Percentiles rank a stretch among this genome's conserved stretches.
Evolutionary conservation across 768 basidiomycete genomes (phyloP).

Genomic region (Mycena belliarum): DNA sequence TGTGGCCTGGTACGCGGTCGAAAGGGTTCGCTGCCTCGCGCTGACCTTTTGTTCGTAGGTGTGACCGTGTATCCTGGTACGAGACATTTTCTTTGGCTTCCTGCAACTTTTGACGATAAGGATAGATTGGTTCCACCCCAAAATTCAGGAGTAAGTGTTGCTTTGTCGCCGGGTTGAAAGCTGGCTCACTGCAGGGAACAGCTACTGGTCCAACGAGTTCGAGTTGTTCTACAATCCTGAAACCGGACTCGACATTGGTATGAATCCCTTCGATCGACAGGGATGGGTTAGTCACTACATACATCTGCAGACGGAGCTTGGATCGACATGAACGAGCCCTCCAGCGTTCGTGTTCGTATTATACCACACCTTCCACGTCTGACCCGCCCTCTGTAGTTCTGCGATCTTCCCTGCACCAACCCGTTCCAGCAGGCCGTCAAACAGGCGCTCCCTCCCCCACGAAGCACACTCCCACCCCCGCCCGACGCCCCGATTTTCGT

Average conservation of each 20-base stretch:
- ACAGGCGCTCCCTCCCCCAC: conserved; percentile 54
- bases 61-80: conserved; percentile 60
- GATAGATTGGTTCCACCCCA: conserved; percentile 62
- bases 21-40: neutral
- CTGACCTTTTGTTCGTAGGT: conserved; percentile 32
- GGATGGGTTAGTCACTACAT: neutral
- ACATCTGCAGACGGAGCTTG: conserved; percentile 50
- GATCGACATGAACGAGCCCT: conserved; percentile 79
- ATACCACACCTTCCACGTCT: neutral
- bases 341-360: conserved; percentile 46
- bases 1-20: conserved; percentile 56
- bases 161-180: neutral
- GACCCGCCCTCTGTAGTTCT: conserved; percentile 49
- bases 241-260: conserved; percentile 64
- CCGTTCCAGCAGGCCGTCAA: conserved; percentile 58
- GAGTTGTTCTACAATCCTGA: conserved; percentile 52
- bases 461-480: conserved; percentile 50
- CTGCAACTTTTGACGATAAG: neutral
- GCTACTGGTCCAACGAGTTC: conserved; percentile 68
- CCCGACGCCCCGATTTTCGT: conserved; percentile 56
- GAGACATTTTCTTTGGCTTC: neutral
- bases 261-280: conserved; percentile 58
- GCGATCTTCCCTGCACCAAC: conserved; percentile 59
- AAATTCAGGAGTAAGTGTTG: conserved; percentile 45
- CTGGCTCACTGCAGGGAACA: conserved; percentile 22